Evolutionary conservation across 2,329 filamentous ascomycete genomes (phyloP).

Genomic region (Fusarium brachygibbosum): DNA sequence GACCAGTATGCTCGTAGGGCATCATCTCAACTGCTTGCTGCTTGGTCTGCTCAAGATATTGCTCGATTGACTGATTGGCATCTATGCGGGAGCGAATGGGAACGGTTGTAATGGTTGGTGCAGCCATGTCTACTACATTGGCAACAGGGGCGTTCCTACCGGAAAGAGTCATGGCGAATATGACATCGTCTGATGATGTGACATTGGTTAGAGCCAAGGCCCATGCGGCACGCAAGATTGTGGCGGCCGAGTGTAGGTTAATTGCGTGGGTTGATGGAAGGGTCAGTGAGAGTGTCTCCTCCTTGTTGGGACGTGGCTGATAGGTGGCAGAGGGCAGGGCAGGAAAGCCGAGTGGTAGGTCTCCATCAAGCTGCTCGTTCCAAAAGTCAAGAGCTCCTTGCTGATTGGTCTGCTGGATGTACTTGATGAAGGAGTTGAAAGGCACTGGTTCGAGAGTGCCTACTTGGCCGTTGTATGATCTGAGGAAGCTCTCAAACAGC

Average conservation of each 20-base stretch:
- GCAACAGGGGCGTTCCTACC: slow-evolving; percentile 17
- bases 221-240: slow-evolving; percentile 15
- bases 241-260: slow-evolving; percentile 9
- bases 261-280: slow-evolving; percentile 12
- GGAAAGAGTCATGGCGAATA: slow-evolving; percentile 14
- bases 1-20: slow-evolving; percentile 15
- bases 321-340: slow-evolving; percentile 15
- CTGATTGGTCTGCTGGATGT: slow-evolving; percentile 8
- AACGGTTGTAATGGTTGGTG: slow-evolving; percentile 15
- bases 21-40: slow-evolving; percentile 15
- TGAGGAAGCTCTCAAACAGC: slow-evolving; percentile 14
- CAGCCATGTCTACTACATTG: slow-evolving; percentile 15
- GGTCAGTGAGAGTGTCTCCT: slow-evolving; percentile 11
- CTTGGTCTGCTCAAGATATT: slow-evolving; percentile 12
- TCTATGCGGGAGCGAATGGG: slow-evolving; percentile 13
- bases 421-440: slow-evolving; percentile 15
- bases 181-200: slow-evolving; percentile 17
- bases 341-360: slow-evolving; percentile 15
- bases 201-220: slow-evolving; percentile 9
- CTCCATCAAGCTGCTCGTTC: slow-evolving; percentile 12
- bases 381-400: slow-evolving; percentile 14
- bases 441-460: slow-evolving; percentile 8
- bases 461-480: slow-evolving; percentile 11
- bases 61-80: slow-evolving; percentile 8
- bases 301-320: slow-evolving; percentile 12